Conservation (phyloP, 2,329 filamentous ascomycete species). For the Exophiala bonariae region DNA sequence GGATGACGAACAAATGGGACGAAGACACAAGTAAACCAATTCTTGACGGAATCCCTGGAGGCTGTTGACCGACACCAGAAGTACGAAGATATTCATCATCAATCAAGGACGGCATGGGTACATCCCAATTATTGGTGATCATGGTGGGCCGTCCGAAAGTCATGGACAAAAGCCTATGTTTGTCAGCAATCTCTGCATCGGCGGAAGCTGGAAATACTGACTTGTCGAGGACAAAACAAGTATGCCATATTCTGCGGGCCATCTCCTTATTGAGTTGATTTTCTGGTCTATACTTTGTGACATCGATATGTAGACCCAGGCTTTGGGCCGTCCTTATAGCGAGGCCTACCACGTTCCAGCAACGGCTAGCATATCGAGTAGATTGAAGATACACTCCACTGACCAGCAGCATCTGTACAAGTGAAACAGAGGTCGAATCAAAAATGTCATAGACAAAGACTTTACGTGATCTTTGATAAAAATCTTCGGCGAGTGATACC, state of each 20-base stretch:
- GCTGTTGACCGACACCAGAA: conserved; percentile 30
- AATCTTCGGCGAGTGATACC: conserved; percentile 42
- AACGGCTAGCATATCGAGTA: conserved; percentile 48
- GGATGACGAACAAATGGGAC: conserved; percentile 35
- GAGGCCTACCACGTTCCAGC: conserved; percentile 51
- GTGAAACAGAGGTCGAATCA: conserved; percentile 44
- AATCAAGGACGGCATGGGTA: conserved; percentile 18
- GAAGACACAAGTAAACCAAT: conserved; percentile 36
- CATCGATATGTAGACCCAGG: conserved; percentile 42
- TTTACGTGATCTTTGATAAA: conserved; percentile 45
- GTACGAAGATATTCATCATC: conserved; percentile 20
- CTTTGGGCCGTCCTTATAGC: conserved; percentile 50
- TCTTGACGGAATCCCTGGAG: conserved; percentile 30
- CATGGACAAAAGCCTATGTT: conserved; percentile 28
- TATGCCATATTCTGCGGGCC: conserved; percentile 33
- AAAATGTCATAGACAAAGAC: conserved; percentile 40
- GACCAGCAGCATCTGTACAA: conserved; percentile 50
- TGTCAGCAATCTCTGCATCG: not conserved
- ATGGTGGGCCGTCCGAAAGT: conserved; percentile 35
- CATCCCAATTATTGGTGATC: conserved; percentile 30
- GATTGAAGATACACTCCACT: conserved; percentile 52
- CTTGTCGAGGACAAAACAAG: conserved; percentile 37
- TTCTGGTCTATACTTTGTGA: not conserved
- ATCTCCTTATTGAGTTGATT: conserved; percentile 28
- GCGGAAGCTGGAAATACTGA: conserved; percentile 5